Evolutionary conservation across 345 rosid species (phyloP), one percentile per base, ranked within the genome.

Genomic region (Rhodamnia argentea): DNA sequence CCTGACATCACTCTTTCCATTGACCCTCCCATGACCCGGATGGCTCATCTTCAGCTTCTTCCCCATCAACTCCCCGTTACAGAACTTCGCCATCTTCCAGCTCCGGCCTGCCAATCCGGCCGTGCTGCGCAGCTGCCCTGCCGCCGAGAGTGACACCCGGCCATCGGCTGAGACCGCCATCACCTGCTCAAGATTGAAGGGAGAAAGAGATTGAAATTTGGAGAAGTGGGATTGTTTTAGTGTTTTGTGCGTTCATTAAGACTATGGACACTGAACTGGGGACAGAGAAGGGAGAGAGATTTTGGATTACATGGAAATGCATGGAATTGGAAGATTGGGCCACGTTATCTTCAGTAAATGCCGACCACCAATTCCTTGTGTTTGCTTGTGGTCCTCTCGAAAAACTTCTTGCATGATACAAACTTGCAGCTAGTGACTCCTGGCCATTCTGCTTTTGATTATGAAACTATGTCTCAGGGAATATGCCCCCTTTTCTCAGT

Each of bases 31-130:
- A 56, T 74, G 86, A 16, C 85, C 85, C 10, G 78, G 82, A 16
- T 86, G 89, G 83, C 86, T n/a, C 40, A n/a, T 27, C 64, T 90
- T 89, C 56, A 95, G 87, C 90, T 93, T 93, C 86, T 83, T 92
- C 82, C 98, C 99, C 98, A 95, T 95, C 13, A 95, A 88, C 84
- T 94, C 96, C 62, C 95, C 97, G 86, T 92, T 92, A 55, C 92
- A 87, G 88, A 91, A 93, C 86, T 83, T 92, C 4, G 87, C 90
- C 27, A 14, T 52, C 62, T 75, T 84, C 56, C 88, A 86, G 84
- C 84, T 88, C 87, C 92, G 90, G 59, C 88, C 91, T 0, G 89
- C 89, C 64, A 90, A 85, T 53, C 89, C 89, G 12, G 84, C 50
- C 52, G 88, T 22, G 85, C 92, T 85, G 3, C 85, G 92, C 57